phyloP scores from a whole-genome alignment of 805 yeast genomes.

The Metschnikowia similis region DNA sequence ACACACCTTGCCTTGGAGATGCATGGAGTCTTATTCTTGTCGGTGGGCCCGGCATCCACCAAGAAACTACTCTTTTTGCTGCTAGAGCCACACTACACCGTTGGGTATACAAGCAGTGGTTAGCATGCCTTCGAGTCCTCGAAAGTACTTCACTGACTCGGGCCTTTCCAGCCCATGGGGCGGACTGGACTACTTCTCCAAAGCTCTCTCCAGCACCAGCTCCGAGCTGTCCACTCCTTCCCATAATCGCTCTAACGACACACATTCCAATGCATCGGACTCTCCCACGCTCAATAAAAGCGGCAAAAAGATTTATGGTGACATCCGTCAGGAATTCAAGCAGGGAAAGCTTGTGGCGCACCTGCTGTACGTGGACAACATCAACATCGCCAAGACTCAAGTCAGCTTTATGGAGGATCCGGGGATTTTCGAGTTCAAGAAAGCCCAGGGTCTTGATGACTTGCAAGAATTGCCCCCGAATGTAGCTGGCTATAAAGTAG shows the following conservation, averaged over 20 bases:
- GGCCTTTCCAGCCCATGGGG: constrained; percentile 1
- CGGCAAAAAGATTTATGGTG: constrained; percentile 2
- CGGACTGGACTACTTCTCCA: neutral
- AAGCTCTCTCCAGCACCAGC: constrained; percentile 7
- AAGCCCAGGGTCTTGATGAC: constrained; percentile 11
- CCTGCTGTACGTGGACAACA: constrained; percentile 24
- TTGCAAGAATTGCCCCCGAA: constrained; percentile 13
- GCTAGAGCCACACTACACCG: neutral
- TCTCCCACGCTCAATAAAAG: constrained; percentile 4
- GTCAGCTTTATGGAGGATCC: constrained; percentile 15
- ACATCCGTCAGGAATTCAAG: constrained; percentile 7
- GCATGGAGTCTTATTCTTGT: neutral
- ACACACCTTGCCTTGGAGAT: neutral
- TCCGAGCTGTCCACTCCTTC: constrained; percentile 13
- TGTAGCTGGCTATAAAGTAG: constrained; percentile 22
- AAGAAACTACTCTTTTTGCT: neutral
- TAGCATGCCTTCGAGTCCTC: neutral
- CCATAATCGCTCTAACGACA: constrained; percentile 6
- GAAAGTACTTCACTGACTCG: neutral
- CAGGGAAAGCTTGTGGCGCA: constrained; percentile 16
- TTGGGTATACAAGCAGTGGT: neutral
- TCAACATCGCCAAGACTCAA: constrained; percentile 23
- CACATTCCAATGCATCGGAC: constrained; percentile 3
- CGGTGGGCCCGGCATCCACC: neutral
- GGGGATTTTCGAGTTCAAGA: constrained; percentile 8